Percentiles rank a stretch among this genome's conserved stretches.
These are phyloP conservation scores for Fusarium xylarioides DNA, from an alignment of 2,329 filamentous ascomycete genomes.

Conservation along the genomic window DNA sequence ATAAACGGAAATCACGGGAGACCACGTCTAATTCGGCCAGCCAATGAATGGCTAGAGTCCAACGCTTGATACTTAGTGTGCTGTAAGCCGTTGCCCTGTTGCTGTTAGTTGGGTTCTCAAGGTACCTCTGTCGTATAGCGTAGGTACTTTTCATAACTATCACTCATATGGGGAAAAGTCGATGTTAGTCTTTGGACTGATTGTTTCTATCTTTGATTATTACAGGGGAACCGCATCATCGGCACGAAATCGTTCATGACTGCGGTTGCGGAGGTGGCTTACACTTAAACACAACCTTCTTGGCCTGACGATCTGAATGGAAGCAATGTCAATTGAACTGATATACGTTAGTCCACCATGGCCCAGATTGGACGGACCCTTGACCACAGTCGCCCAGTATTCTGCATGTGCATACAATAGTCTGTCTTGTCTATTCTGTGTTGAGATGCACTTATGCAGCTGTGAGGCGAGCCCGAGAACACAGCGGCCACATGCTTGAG, in stretches of 20 bases:
- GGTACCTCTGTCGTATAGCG: not conserved
- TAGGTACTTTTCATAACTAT: not conserved
- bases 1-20: slow-evolving; percentile 1
- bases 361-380: not conserved
- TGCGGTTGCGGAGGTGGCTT: slow-evolving; percentile 4
- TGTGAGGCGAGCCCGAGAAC: not conserved
- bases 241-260: not conserved
- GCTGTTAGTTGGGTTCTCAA: not conserved
- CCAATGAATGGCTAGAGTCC: not conserved
- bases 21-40: not conserved
- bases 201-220: not conserved
- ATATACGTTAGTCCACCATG: not conserved
- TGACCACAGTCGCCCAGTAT: not conserved
- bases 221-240: not conserved
- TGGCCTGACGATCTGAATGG: slow-evolving; percentile 8
- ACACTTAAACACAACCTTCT: not conserved
- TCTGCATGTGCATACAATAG: not conserved
- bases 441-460: not conserved
- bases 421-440: not conserved
- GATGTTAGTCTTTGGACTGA: not conserved
- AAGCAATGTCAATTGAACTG: not conserved
- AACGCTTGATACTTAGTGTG: not conserved
- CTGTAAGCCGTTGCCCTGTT: not conserved
- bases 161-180: not conserved
- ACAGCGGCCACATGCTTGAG: not conserved